Conservation (phyloP, 2,329 filamentous ascomycete species). For the Aspergillus sp. region DNA sequence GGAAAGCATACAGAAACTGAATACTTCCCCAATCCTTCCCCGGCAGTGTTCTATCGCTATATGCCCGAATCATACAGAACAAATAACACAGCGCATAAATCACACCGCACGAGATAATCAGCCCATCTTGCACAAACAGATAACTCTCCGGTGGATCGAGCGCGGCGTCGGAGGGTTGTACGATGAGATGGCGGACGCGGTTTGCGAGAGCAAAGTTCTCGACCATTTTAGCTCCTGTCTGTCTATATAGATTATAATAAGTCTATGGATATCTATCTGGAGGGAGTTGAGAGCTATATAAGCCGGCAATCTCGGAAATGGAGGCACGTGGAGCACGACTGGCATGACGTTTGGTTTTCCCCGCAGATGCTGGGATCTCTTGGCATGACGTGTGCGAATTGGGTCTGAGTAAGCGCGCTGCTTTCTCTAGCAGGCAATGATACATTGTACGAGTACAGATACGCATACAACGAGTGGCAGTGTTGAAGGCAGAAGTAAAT, state of each 20-base stretch:
- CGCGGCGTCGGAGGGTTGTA: conserved; percentile 10
- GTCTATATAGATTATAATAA: neutral
- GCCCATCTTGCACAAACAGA: conserved; percentile 15
- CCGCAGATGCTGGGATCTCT: neutral
- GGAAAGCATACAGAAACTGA: conserved; percentile 4
- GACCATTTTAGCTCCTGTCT: neutral
- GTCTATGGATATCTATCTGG: neutral
- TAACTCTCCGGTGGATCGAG: conserved; percentile 15
- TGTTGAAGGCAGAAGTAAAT: no score
- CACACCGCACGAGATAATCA: conserved; percentile 14
- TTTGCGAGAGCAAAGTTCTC: conserved; percentile 6
- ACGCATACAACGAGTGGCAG: no score
- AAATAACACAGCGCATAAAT: conserved; percentile 14
- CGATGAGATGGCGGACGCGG: conserved; percentile 10
- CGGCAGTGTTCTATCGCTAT: conserved; percentile 10
- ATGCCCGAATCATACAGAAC: conserved; percentile 10
- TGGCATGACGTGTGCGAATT: neutral
- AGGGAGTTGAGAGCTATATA: neutral
- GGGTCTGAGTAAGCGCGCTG: neutral
- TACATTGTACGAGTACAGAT: neutral
- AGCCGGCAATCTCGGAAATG: neutral
- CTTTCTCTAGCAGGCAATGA: neutral
- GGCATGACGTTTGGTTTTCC: neutral
- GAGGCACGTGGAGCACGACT: neutral
- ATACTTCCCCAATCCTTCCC: conserved; percentile 5